Percentiles rank a stretch among this genome's conserved stretches.
phyloP scores from a whole-genome alignment of 139 green algal genomes.

The Tetraselmis chui region DNA sequence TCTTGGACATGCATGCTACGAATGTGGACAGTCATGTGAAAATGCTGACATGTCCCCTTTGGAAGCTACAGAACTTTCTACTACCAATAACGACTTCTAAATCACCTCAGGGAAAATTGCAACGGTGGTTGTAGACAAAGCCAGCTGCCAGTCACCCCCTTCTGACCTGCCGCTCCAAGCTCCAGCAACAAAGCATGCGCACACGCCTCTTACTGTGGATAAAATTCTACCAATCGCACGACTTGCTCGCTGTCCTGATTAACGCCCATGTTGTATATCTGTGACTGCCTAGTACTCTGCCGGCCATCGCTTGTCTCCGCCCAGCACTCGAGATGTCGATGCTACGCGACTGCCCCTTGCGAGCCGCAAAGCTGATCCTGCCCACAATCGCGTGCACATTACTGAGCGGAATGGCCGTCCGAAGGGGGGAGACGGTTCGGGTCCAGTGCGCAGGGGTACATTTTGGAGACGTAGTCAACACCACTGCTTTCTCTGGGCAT shows the following conservation, averaged over 20 bases:
- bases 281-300: not conserved
- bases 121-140: no score
- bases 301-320: not conserved
- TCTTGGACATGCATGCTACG: no score
- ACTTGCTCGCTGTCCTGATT: not conserved
- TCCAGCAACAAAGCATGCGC: no score
- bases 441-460: constrained; percentile 78
- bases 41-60: no score
- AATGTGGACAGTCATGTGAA: no score
- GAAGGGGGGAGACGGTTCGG: constrained; percentile 81
- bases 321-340: constrained; percentile 65
- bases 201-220: no score
- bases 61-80: no score
- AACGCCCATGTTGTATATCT: not conserved
- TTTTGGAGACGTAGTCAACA: constrained; percentile 70
- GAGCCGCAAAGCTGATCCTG: constrained; percentile 63
- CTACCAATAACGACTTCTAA: no score
- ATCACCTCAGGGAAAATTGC: no score
- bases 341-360: constrained; percentile 43
- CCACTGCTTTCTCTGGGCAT: constrained; percentile 62
- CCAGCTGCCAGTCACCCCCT: no score
- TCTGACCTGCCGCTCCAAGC: no score
- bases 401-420: constrained; percentile 39
- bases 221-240: no score
- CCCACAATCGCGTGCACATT: constrained; percentile 31